Base-by-base conservation (phyloP, 2,329 filamentous ascomycete genomes). In the Coniochaeta ligniaria region DNA sequence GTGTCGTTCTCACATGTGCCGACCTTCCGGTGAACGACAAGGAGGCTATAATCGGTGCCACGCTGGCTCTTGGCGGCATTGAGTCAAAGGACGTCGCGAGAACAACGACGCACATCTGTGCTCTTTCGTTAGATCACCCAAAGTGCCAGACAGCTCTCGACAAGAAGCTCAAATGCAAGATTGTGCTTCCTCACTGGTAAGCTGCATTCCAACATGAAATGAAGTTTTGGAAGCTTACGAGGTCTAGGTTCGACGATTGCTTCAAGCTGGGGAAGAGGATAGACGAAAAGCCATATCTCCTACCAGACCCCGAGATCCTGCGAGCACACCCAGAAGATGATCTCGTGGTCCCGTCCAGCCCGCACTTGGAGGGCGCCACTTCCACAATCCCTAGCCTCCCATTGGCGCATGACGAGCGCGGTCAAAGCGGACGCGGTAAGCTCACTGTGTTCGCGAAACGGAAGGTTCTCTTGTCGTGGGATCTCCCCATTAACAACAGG, bases 231-330 rank as follows among this genome's bases (percentile, higher is more conserved):
- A 36, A 7, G 35, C 35, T 36, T 36, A 36, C 35, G 3, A 14
- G 35, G 43, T 35, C 43, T 31, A 93, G 90, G 92, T 97, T 99
- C 70, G 94, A 98, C 67, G 94, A 97, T 72, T 99, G 95, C 74
- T 84, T 99, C 66, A 95, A 91, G 74, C 84, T 99, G 31, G 93
- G 94, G 57, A 93, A 92, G 73, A 87, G 91, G 62, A 97, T 99
- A 66, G 89, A 91, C 66, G 95, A 99, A 72, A 78, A 80, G 7
- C 95, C 95, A 0, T 99, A 99, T 70, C 77, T 85, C 22, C 81
- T 98, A 1, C 95, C 95, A 1, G 81, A 98, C 65, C 90, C 95
- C 1, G 91, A 96, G 65, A 90, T 96, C 36, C 78, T 96, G n/a
- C 80, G 78, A 43, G 79, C 78, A 50, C 76, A 78, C 7, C 76